These are phyloP conservation scores for Pichia scutulata DNA, from an alignment of 805 yeast genomes.

Conservation along the genomic window DNA sequence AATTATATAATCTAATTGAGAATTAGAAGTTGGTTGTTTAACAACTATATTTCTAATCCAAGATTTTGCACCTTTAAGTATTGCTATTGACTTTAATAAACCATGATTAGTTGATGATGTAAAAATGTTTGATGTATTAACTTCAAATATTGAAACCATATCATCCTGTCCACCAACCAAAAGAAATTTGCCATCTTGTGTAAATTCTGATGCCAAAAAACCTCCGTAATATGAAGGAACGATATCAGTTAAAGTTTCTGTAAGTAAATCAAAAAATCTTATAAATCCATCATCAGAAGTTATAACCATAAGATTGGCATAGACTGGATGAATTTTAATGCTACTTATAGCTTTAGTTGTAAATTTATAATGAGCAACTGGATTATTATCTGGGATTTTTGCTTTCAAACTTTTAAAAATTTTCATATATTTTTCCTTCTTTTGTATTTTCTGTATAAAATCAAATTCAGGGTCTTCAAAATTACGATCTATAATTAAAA, in stretches of 20 bases:
- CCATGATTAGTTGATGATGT: constrained; percentile 12
- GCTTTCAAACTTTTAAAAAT: constrained; percentile 15
- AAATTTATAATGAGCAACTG: constrained; percentile 58
- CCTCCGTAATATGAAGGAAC: constrained; percentile 64
- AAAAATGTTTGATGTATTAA: constrained; percentile 10
- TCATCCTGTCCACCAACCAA: constrained; percentile 52
- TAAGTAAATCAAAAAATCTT: constrained; percentile 44
- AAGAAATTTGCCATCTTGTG: constrained; percentile 41
- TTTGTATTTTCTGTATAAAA: constrained; percentile 16
- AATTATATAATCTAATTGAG: constrained; percentile 35
- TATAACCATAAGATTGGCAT: constrained; percentile 35
- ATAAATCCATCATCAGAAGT: constrained; percentile 61
- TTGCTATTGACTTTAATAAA: constrained; percentile 21
- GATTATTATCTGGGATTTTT: constrained; percentile 22
- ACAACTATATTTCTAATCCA: constrained; percentile 42
- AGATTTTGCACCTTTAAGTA: constrained; percentile 42
- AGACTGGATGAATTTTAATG: constrained; percentile 36
- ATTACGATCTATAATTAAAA: constrained; percentile 43
- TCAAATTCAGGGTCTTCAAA: constrained; percentile 36
- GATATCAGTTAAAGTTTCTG: constrained; percentile 41
- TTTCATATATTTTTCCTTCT: constrained; percentile 30
- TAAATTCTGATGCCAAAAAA: constrained; percentile 39
- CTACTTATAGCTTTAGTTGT: constrained; percentile 51
- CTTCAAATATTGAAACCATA: constrained; percentile 36
- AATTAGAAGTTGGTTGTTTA: constrained; percentile 31